A percentile compares a stretch with the other conserved stretches of the same genome.
phyloP scores from a whole-genome alignment of 306 rosid species.

The Rosa chinensis region DNA sequence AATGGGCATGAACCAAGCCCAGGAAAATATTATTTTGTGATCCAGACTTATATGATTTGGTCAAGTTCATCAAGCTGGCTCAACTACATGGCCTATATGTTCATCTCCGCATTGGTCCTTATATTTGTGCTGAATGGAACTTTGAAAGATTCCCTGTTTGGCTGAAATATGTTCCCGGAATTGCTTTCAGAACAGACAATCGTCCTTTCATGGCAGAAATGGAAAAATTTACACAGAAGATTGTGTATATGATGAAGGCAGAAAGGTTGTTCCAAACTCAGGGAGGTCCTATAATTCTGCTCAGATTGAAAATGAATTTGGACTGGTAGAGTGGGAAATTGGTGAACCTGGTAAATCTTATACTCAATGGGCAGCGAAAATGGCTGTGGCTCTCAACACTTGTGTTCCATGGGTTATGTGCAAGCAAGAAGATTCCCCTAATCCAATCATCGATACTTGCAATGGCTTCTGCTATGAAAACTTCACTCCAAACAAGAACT shows the following conservation, averaged over 20 bases:
- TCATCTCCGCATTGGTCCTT: conserved; percentile 94
- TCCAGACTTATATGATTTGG: conserved; percentile 65
- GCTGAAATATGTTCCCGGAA: conserved; percentile 84
- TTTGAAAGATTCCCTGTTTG: conserved; percentile 96
- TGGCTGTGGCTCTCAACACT: conserved; percentile 81
- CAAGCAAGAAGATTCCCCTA: conserved; percentile 97
- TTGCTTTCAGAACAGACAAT: conserved; percentile 82
- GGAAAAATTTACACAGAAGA: conserved; percentile 76
- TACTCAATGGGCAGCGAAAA: conserved; percentile 71
- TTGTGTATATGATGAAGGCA: conserved; percentile 76
- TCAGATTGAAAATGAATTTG: conserved; percentile 89
- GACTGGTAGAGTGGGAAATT: conserved; percentile 81
- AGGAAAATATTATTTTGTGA: conserved; percentile 62
- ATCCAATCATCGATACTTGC: conserved; percentile 35
- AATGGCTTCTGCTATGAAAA: too few relatives aligned
- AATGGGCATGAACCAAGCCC: not conserved
- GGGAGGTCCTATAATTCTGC: conserved; percentile 92
- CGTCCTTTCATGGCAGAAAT: conserved; percentile 87
- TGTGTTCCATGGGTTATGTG: conserved; percentile 98
- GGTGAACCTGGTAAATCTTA: conserved; percentile 86
- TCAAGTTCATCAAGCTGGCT: conserved; percentile 76
- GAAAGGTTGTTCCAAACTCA: conserved; percentile 78
- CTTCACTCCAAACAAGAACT: too few relatives aligned
- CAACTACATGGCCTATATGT: conserved; percentile 83
- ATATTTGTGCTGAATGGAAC: conserved; percentile 89